Base-by-base conservation (phyloP, 2,329 filamentous ascomycete genomes). In the Kalmusia sp. region DNA sequence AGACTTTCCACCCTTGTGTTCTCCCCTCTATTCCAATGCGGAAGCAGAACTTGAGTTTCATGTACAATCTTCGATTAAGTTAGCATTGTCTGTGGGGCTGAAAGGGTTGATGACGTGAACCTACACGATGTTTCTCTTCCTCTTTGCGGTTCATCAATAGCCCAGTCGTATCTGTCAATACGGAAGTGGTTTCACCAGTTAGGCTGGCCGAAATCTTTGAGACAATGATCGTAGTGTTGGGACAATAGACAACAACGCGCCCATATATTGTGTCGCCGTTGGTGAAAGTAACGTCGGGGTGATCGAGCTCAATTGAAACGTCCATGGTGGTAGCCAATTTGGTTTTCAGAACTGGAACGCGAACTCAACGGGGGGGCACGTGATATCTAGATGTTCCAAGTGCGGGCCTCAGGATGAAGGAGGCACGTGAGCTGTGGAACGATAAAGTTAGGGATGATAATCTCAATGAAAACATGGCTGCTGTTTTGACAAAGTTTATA, bases 231-330 rank as follows among this genome's bases (percentile, higher is more conserved):
- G 37, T 38, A 17, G 34, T 37, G 15, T 34, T 51, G 11, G 51
- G 45, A 28, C 55, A 56, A 27, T 50, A 56, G 8, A 61, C 27
- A 9, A 51, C 27, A n/a, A 56, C 27, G 2, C 41, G 48, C 3
- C 58, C 58, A 11, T 24, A 34, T 3, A 61, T 15, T 4, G 30
- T 34, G 12, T 55, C 51, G 2, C 58, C 58, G 35, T 58, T 57
- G 14, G 49, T 51, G 21, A 45, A 57, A 3, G 19, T 53, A 14
- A 22, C 22, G 3, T 37, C 25, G 1, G 19, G 19, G 9, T 53
- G 24, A 33, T 57, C 41, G n/a, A 61, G 35, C 6, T 51, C 27
- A 2, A 61, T 49, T 3, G 43, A 47, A 7, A 61, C 44, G 19
- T 58, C 45, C 55, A 61, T 61, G n/a, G 17, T 43, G 24, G 37